Evolutionary conservation across 176 grass and related monocot genomes (phyloP), one percentile per base, ranked within the genome.

Genomic region (Bromus sterilis): DNA sequence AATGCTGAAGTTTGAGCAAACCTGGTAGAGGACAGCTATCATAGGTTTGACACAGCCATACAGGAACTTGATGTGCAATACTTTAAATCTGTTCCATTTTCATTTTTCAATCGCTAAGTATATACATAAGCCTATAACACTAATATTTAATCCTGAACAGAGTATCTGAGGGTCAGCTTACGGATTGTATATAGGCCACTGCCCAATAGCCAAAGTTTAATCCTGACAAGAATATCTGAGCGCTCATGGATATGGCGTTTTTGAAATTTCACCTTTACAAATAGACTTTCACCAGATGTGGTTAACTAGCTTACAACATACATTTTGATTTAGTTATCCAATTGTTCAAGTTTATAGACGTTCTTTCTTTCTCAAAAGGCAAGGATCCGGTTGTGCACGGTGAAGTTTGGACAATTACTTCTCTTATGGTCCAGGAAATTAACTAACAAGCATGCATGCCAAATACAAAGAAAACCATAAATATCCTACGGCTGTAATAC

Each of bases 1-100:
- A 43, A 48, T 20, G 15, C 5, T 53, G 48, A 83, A 73, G 41
- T 76, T 30, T 63, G 70, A 70, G 75, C 77, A 72, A 83, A 99
- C 91, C 97, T 96, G 89, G 74, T 99, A 99, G 34, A 98, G 86
- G 40, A 95, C 96, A 33, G 81, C 93, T 76, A 98, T 91, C 58
- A 93, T 98, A 75, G 96, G 90, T 87, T 89, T 93, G 32, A 87
- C 82, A 79, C 93, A 95, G 62, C 92, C 92, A 94, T 98, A 94
- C 9, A 98, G 81, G 89, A 98, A 98, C 49, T 94, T 98, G 76
- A 98, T 94, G 75, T 98, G 92, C 84, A 98, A 65, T 76, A 98
- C 95, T 91, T 93, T 90, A 90, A 94, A 41, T 48, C 44, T 18
- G 44, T 48, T 46, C 43, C 43, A 16, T 46, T 46, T 6, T 48